phyloP scores from a whole-genome alignment of 176 grass and related monocot species.

The Aegilops sharonensis region DNA sequence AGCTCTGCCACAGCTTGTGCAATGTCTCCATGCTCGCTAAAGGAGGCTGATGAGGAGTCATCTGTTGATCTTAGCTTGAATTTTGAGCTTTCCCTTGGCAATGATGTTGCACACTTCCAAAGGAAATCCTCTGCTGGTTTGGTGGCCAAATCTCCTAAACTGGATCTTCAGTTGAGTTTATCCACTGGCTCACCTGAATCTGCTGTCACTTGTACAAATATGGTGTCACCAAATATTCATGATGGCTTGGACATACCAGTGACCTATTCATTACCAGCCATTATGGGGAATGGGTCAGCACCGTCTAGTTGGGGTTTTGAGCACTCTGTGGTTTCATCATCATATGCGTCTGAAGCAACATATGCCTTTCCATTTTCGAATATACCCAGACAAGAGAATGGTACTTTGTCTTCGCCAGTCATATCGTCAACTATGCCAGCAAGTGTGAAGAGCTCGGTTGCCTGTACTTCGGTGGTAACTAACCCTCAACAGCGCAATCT shows the following conservation, averaged over 20 bases:
- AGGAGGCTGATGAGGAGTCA: constrained; percentile 68
- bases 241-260: constrained; percentile 18
- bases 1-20: constrained; percentile 59
- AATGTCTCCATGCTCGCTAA: constrained; percentile 53
- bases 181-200: constrained; percentile 65
- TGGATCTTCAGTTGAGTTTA: constrained; percentile 81
- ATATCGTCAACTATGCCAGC: constrained; percentile 45
- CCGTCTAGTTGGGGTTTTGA: constrained; percentile 52
- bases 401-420: constrained; percentile 34
- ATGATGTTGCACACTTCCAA: constrained; percentile 30
- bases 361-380: constrained; percentile 42
- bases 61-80: constrained; percentile 62
- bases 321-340: constrained; percentile 25
- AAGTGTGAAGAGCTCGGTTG: constrained; percentile 47
- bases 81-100: constrained; percentile 49
- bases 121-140: constrained; percentile 41
- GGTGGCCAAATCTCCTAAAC: constrained; percentile 7
- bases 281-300: constrained; percentile 39
- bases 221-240: constrained; percentile 23
- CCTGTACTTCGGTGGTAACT: constrained; percentile 50
- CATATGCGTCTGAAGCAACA: constrained; percentile 43
- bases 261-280: neutral
- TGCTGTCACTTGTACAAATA: constrained; percentile 37
- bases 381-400: constrained; percentile 16
- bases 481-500: constrained; percentile 31